Evolutionary conservation across 495 filamentous ascomycete species (phyloP), one percentile per base, ranked within the genome.

Genomic region (Penicillium flavigenum): DNA sequence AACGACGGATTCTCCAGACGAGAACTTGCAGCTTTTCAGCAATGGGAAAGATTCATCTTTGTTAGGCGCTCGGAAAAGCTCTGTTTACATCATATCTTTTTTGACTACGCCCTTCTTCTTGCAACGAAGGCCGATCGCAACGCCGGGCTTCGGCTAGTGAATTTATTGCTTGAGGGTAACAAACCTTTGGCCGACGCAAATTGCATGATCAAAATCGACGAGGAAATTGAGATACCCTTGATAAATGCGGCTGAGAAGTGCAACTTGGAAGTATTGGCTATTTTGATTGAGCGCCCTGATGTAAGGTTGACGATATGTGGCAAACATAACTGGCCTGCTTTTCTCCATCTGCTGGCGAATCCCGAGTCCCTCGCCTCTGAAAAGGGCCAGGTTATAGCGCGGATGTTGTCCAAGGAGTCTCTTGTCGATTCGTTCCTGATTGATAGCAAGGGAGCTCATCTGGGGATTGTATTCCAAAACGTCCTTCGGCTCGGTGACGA

Each of bases 11-110:
- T 46, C 10, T 26, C 19, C 16, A 5, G 20, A 27, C 43, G 20
- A 22, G 43, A 27, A 7, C 27, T 22, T 24, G 6, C 22, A 46
- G 43, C 43, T 26, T 46, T 46, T 16, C 43, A 46, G 43, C 43
- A 46, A 22, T 46, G 43, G 43, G 43, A 46, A 11, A 46, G 43
- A 27, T 46, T 26, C 27, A 46, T 46, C 43, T 46, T 46, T 46
- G 43, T 7, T 22, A 9, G 43, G 20, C 20, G 22, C 9, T 46
- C 43, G 43, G 43, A 46, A 22, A 46, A 46, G 22, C 19, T 46
- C 43, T 16, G n/a, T 46, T 46, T 46, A 11, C 43, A 46, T 26
- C 43, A 22, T 12, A 16, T 46, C 10, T 46, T 46, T 26, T 46
- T 46, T 46, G 43, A 46, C 43, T 27, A 46, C 43, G 43, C 43